Evolutionary conservation across 2,329 filamentous ascomycete species (phyloP).

Genomic region (Ophiostoma montium): DNA sequence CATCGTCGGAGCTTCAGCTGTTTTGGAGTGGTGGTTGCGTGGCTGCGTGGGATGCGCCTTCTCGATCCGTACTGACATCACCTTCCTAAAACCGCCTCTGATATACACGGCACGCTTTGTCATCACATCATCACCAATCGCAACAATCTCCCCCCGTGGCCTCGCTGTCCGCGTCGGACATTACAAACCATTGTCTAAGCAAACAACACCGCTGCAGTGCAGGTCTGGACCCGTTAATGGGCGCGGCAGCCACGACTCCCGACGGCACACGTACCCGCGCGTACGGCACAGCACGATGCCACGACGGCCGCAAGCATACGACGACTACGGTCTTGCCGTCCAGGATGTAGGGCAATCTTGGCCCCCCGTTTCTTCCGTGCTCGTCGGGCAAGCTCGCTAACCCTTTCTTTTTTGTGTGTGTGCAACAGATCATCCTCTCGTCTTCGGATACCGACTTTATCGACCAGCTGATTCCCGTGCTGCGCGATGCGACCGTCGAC

Average conservation of each 20-base stretch:
- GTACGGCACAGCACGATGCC: constrained; percentile 12
- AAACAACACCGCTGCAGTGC: no score
- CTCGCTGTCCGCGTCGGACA: neutral
- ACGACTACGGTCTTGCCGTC: constrained; percentile 18
- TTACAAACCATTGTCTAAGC: no score
- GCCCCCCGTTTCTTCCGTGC: no score
- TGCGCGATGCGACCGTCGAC: constrained; percentile 75
- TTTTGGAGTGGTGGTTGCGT: constrained; percentile 3
- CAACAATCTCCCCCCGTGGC: neutral
- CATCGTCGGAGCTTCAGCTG: constrained; percentile 4
- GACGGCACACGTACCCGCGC: neutral
- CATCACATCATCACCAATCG: no score
- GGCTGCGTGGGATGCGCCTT: neutral
- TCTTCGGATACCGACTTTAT: constrained; percentile 88
- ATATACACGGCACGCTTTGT: neutral
- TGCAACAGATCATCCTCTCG: constrained; percentile 69
- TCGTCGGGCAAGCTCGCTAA: neutral
- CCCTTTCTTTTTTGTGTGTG: neutral
- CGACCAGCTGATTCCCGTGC: constrained; percentile 84
- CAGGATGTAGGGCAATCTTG: constrained; percentile 14
- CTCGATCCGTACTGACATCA: neutral
- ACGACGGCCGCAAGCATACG: constrained; percentile 15
- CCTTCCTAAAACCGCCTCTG: neutral
- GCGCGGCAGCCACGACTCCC: neutral
- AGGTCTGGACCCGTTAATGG: no score